phyloP scores from a whole-genome alignment of 805 yeast genomes.

The Saturnispora ahearnii region DNA sequence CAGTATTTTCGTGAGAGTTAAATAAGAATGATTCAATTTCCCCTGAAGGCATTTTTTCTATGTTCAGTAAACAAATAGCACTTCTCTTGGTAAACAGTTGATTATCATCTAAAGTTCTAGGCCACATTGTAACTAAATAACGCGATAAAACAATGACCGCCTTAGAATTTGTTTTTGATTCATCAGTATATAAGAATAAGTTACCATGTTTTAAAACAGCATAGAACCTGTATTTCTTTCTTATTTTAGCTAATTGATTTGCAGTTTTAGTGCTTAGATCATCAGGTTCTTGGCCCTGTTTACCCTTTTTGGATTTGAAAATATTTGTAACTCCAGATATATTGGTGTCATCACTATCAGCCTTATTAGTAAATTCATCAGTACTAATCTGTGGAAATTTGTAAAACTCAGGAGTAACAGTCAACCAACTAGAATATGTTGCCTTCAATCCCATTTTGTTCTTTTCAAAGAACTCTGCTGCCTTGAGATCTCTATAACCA shows the following conservation, averaged over 20 bases:
- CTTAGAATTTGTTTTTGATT: constrained; percentile 51
- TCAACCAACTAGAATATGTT: constrained; percentile 65
- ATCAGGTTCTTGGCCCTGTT: constrained; percentile 10
- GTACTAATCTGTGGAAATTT: constrained; percentile 35
- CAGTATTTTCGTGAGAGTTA: constrained; percentile 18
- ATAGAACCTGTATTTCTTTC: constrained; percentile 52
- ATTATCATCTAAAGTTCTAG: constrained; percentile 63
- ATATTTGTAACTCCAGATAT: constrained; percentile 1
- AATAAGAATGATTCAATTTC: constrained; percentile 20
- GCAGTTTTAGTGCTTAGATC: constrained; percentile 28
- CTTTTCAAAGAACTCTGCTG: constrained; percentile 57
- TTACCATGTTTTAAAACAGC: constrained; percentile 82
- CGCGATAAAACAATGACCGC: constrained; percentile 73
- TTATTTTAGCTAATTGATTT: constrained; percentile 30
- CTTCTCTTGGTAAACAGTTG: constrained; percentile 72
- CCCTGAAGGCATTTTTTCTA: constrained; percentile 16
- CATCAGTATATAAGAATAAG: constrained; percentile 73
- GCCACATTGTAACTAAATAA: constrained; percentile 76
- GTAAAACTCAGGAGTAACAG: constrained; percentile 74
- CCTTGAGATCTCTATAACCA: constrained; percentile 34
- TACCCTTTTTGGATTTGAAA: constrained; percentile 4
- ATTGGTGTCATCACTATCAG: background rate
- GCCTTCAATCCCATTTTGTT: constrained; percentile 55
- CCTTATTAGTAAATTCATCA: constrained; percentile 11
- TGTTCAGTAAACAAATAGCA: constrained; percentile 64